Evolutionary conservation across 1,139 yeast species (phyloP).

Genomic region (Geotrichum candidum): DNA sequence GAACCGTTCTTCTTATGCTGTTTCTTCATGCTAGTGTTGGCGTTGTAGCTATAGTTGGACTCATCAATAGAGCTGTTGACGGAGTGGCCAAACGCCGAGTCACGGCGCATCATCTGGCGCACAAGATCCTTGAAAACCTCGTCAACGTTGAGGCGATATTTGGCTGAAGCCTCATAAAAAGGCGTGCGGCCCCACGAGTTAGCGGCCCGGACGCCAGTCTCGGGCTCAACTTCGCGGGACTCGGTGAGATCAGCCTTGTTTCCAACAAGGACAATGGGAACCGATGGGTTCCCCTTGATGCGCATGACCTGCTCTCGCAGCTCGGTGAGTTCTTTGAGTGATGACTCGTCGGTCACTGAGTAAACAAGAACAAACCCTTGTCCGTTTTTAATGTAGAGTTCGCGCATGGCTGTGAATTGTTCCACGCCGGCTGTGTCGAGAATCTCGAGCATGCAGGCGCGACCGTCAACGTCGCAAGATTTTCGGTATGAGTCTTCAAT

Average conservation of each 20-base stretch:
- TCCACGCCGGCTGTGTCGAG: slow-evolving; percentile 46
- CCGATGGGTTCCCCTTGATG: slow-evolving; percentile 55
- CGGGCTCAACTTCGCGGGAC: slow-evolving; percentile 39
- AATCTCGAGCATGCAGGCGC: slow-evolving; percentile 38
- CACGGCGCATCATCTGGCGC: slow-evolving; percentile 50
- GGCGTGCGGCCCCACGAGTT: slow-evolving; percentile 88
- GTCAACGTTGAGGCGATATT: slow-evolving; percentile 76
- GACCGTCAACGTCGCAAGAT: slow-evolving; percentile 37
- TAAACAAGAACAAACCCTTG: slow-evolving; percentile 56
- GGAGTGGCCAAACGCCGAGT: slow-evolving; percentile 26
- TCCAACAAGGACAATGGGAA: slow-evolving; percentile 42
- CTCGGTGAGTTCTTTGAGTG: slow-evolving; percentile 72
- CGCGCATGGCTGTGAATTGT: slow-evolving; percentile 54
- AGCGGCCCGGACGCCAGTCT: slow-evolving; percentile 54
- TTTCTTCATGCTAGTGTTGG: not conserved
- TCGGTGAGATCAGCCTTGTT: slow-evolving; percentile 63
- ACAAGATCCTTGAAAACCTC: slow-evolving; percentile 86
- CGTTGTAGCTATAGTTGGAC: slow-evolving; percentile 2
- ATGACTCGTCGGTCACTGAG: slow-evolving; percentile 76
- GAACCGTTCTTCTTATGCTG: no score
- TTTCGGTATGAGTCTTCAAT: slow-evolving; percentile 59
- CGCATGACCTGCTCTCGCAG: slow-evolving; percentile 82
- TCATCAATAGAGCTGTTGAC: slow-evolving; percentile 16
- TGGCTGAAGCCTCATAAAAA: slow-evolving; percentile 75
- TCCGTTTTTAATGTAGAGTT: slow-evolving; percentile 47